These are phyloP conservation scores for Eucalyptus paniculata DNA, from an alignment of 345 rosid species.

Conservation along the genomic window DNA sequence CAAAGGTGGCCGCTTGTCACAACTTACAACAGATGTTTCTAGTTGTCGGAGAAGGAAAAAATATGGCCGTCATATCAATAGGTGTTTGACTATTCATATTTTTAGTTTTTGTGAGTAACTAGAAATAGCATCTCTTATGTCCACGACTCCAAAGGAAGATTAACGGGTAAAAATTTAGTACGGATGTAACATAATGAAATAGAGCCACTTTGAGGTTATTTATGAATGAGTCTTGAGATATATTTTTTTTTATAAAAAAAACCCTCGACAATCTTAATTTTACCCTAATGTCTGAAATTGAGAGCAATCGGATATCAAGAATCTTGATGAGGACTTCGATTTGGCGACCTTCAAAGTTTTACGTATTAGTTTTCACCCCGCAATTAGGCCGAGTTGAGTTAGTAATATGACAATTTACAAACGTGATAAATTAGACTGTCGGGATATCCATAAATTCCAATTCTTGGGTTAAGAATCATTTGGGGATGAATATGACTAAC, in stretches of 20 bases:
- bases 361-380: neutral
- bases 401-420: neutral
- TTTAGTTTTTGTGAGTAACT: neutral
- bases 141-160: neutral
- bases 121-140: neutral
- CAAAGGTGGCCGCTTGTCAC: neutral
- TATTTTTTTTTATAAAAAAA: neutral
- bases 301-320: neutral
- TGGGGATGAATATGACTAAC: neutral
- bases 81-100: neutral
- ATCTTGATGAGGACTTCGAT: neutral
- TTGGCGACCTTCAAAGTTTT: neutral
- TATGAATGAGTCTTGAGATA: neutral
- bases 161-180: neutral
- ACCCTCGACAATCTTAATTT: neutral
- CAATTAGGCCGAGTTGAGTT: neutral
- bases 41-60: neutral
- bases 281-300: neutral
- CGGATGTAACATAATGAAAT: neutral
- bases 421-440: neutral
- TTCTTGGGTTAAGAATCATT: neutral
- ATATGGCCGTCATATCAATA: neutral
- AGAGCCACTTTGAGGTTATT: neutral
- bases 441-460: neutral
- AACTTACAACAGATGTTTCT: neutral